Base-by-base conservation (phyloP, 148 eudicot genomes). In the Heliosperma pusillum region DNA sequence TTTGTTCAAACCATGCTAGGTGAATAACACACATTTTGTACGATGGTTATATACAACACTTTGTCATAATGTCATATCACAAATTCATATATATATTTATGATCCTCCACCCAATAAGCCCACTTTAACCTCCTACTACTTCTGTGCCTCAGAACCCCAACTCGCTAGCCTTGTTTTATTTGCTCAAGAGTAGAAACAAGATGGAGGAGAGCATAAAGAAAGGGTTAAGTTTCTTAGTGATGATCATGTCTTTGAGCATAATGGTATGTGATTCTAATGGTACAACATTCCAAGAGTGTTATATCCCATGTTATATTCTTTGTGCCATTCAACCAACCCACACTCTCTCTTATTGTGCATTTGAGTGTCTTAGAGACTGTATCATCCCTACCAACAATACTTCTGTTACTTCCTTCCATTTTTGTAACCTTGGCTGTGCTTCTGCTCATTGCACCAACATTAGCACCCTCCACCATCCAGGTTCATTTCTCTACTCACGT, bases 401-500 rank as follows among this genome's bases (percentile, higher is more conserved):
- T 24, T 21, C 3, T 66, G 30, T 60, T 24, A 80, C 72, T 57
- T 65, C 87, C 56, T 82, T 79, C 50, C 78, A 84, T 12, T 84
- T 82, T 75, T 84, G 87, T 70, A 81, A 79, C 30, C 81, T 84
- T 66, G 87, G 87, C 24, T 84, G 87, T 56, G 87, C 87, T 74
- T 69, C 87, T 68, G 17, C 85, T 10, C 87, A 74, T 27, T 84
- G 87, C 71, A 82, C 85, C 78, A 76, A 74, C 29, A 79, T 84
- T 55, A 84, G 87, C 61, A 79, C 80, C 63, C 71, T 7, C 5
- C 55, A 74, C 19, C 74, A 79, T 47, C 87, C 85, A 19, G 79
- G 87, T 84, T 72, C 50, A 73, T n/a, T 19, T 1, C 2, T 10
- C 4, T 24, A 11, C 20, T 3, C 12, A 63, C 7, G 7, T 26